phyloP scores from a whole-genome alignment of 192 early-diverging fungal genomes.

The Linnemannia schmuckeri region DNA sequence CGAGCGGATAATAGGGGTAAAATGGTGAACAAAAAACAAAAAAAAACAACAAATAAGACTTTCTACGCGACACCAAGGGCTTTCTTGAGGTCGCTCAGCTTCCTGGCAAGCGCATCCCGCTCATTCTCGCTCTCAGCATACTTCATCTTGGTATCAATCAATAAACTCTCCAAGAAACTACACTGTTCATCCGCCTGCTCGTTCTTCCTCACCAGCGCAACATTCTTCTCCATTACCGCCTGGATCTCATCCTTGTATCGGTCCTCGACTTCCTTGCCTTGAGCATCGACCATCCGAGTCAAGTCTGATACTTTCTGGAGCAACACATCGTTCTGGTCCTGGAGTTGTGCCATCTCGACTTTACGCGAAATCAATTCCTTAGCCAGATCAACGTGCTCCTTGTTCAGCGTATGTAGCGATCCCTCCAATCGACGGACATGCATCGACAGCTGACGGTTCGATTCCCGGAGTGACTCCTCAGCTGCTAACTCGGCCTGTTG shows the following conservation, averaged over 20 bases:
- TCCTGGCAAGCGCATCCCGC: conserved; percentile 74
- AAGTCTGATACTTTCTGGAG: conserved; percentile 71
- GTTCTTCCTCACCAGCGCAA: conserved; percentile 77
- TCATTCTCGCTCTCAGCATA: conserved; percentile 92
- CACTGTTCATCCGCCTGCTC: conserved; percentile 73
- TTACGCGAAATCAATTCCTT: conserved; percentile 73
- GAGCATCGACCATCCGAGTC: conserved; percentile 67
- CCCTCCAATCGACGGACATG: conserved; percentile 76
- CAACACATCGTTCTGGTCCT: conserved; percentile 70
- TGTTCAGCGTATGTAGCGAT: conserved; percentile 76
- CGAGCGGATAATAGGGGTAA: neutral
- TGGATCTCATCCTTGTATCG: conserved; percentile 81
- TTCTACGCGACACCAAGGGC: conserved; percentile 60
- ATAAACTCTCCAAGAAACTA: conserved; percentile 75
- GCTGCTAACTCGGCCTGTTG: conserved; percentile 80
- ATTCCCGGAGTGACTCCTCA: conserved; percentile 69
- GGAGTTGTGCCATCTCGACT: conserved; percentile 66
- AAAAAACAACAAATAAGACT: neutral
- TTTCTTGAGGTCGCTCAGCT: conserved; percentile 75
- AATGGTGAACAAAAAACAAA: neutral
- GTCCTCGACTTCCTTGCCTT: conserved; percentile 74
- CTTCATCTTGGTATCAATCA: conserved; percentile 82
- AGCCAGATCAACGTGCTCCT: conserved; percentile 81
- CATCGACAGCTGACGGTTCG: conserved; percentile 77
- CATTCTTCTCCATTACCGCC: conserved; percentile 84